A percentile compares a stretch with the other conserved stretches of the same genome.
Evolutionary conservation across 345 rosid species (phyloP).

Genomic region (Passiflora organensis): DNA sequence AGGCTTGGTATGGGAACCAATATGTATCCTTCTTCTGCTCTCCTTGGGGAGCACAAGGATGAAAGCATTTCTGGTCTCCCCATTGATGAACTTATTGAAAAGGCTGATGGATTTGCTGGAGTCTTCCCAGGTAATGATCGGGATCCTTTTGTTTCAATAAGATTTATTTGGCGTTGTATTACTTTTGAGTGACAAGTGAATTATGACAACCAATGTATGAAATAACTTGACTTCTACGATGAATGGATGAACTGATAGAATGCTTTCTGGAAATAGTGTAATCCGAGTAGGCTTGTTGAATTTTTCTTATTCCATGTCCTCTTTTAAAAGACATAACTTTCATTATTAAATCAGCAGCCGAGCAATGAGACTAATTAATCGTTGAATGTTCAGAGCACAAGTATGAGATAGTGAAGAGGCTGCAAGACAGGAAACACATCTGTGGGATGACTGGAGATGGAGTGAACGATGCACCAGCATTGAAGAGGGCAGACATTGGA

Average conservation of each 20-base stretch:
- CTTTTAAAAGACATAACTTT: background rate
- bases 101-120: conserved; percentile 95
- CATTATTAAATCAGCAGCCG: background rate
- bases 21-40: conserved; percentile 94
- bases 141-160: background rate
- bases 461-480: conserved; percentile 94
- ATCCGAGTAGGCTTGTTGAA: no score
- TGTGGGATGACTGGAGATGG: conserved; percentile 99
- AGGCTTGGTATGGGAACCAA: conserved; percentile 96
- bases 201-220: no score
- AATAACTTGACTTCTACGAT: no score
- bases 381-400: conserved; percentile 58
- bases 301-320: background rate
- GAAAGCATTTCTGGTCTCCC: conserved; percentile 45
- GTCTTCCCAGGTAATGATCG: conserved; percentile 70
- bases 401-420: conserved; percentile 85
- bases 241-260: no score
- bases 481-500: conserved; percentile 92
- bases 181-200: no score
- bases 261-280: no score
- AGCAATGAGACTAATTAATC: conserved; percentile 11
- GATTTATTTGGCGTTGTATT: background rate
- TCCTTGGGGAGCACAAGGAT: conserved; percentile 63
- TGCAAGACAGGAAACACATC: conserved; percentile 80
- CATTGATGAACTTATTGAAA: conserved; percentile 85